Evolutionary conservation across 2,329 filamentous ascomycete genomes (phyloP).

Genomic region (Trichoderma sp.): DNA sequence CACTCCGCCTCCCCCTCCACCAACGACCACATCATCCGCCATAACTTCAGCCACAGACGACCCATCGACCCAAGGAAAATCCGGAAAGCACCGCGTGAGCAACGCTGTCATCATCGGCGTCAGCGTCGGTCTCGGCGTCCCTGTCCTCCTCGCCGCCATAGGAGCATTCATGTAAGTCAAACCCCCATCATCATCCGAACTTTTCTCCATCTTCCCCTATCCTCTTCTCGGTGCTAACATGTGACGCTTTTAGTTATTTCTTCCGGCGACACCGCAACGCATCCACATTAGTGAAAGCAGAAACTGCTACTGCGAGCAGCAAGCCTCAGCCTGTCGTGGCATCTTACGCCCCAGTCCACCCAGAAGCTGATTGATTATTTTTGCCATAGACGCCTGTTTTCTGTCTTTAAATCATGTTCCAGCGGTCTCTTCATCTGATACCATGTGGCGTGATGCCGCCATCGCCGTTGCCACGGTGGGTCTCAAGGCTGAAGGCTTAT

Average conservation of each 20-base stretch:
- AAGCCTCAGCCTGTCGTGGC: not conserved
- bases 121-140: slow-evolving; percentile 44
- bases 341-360: not conserved
- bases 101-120: slow-evolving; percentile 48
- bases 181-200: too few relatives aligned
- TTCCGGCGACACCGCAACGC: not conserved
- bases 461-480: slow-evolving; percentile 3
- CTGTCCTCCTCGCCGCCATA: slow-evolving; percentile 34
- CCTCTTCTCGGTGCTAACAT: not conserved
- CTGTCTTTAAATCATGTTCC: not conserved
- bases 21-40: not conserved
- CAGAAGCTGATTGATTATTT: not conserved
- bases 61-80: not conserved
- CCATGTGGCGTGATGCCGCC: not conserved
- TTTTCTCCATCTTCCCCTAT: not conserved
- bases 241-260: not conserved
- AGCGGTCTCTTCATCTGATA: not conserved
- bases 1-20: slow-evolving; percentile 30
- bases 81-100: slow-evolving; percentile 31
- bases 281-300: not conserved
- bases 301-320: not conserved
- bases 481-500: not conserved
- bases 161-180: slow-evolving; percentile 33
- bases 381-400: not conserved
- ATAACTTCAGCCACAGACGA: not conserved